Evolutionary conservation across 768 basidiomycete species (phyloP).

Genomic region (Boletus rubroflammeus): DNA sequence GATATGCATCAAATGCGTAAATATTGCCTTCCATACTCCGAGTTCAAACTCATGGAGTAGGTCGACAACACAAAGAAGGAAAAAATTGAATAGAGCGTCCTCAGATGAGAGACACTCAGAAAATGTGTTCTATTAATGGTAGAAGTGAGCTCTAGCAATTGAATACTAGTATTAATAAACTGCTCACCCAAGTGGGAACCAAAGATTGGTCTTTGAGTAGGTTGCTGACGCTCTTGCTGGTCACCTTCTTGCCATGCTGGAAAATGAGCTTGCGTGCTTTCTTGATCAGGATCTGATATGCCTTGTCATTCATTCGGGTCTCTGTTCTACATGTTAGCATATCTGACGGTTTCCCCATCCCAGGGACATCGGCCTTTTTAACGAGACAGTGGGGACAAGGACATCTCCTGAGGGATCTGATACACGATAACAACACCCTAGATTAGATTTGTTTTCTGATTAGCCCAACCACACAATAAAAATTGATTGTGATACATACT

Average conservation of each 20-base stretch:
- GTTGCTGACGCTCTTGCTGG: too few species aligned
- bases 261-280: not conserved
- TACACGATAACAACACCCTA: not conserved
- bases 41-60: constrained; percentile 1
- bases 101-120: not conserved
- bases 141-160: not conserved
- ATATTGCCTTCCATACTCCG: not conserved
- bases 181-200: constrained; percentile 10
- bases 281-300: too few species aligned
- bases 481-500: too few species aligned
- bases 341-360: too few species aligned
- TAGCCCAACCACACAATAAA: too few species aligned
- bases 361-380: too few species aligned
- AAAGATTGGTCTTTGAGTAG: constrained; percentile 1
- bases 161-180: not conserved
- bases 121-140: constrained; percentile 35
- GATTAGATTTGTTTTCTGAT: too few species aligned
- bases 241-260: too few species aligned
- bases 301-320: too few species aligned
- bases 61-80: constrained; percentile 5
- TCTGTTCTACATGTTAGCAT: too few species aligned
- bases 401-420: constrained; percentile 1
- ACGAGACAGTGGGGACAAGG: not conserved
- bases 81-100: constrained; percentile 21
- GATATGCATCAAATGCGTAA: not conserved